Conservation (phyloP, 768 basidiomycete species). For the Mycena rebaudengoi region DNA sequence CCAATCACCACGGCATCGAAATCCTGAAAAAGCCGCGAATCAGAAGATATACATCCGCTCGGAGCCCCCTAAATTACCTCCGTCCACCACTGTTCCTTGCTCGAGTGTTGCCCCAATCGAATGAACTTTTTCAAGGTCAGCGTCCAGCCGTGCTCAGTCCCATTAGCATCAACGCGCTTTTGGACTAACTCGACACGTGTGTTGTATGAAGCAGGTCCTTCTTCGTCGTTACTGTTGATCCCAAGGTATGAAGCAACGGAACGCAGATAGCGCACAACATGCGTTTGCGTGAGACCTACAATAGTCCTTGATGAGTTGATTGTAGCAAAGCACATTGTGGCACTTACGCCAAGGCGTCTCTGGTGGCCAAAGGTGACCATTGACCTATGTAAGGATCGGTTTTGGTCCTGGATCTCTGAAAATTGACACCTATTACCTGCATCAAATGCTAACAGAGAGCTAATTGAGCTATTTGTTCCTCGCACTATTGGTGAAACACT, state of each 20-base stretch:
- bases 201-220: slow-evolving; percentile 49
- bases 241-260: slow-evolving; percentile 51
- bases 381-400: slow-evolving; percentile 38
- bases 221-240: slow-evolving; percentile 52
- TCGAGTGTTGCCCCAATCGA: background rate
- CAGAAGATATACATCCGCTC: too few relatives aligned
- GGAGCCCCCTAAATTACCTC: too few relatives aligned
- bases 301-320: too few relatives aligned
- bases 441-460: slow-evolving; percentile 57
- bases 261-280: slow-evolving; percentile 47
- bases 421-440: slow-evolving; percentile 4
- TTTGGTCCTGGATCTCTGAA: background rate
- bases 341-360: slow-evolving; percentile 44
- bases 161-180: slow-evolving; percentile 42
- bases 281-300: slow-evolving; percentile 45
- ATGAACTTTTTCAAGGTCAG: slow-evolving; percentile 44
- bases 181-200: slow-evolving; percentile 57
- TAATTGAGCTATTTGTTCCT: slow-evolving; percentile 49
- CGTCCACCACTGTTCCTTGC: slow-evolving; percentile 29
- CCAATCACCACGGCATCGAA: slow-evolving; percentile 30
- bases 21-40: slow-evolving; percentile 19
- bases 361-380: slow-evolving; percentile 41
- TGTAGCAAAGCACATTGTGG: too few relatives aligned
- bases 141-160: slow-evolving; percentile 44
- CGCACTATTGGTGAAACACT: slow-evolving; percentile 39